Evolutionary conservation across 2,329 filamentous ascomycete genomes (phyloP).

Genomic region (Phoma sp.): DNA sequence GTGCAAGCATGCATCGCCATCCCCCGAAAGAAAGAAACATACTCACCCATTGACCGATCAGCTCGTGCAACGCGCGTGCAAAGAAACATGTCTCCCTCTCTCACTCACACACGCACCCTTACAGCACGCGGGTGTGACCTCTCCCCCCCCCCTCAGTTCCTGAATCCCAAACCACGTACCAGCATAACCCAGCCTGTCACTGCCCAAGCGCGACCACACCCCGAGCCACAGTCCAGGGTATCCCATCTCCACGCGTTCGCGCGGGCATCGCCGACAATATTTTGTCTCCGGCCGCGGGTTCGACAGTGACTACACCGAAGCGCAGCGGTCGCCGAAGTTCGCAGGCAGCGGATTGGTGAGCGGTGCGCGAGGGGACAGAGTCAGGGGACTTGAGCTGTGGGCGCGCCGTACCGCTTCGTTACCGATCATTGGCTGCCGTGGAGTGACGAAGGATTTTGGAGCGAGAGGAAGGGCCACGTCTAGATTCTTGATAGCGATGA

Average conservation of each 20-base stretch:
- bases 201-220: conserved; percentile 2
- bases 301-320: too few species aligned
- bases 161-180: not conserved
- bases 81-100: not conserved
- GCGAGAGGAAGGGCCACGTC: conserved; percentile 7
- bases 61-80: conserved; percentile 8
- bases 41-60: not conserved
- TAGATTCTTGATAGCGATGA: conserved; percentile 1
- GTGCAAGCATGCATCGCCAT: too few species aligned
- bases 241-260: conserved; percentile 14
- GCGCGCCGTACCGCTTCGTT: conserved; percentile 17
- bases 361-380: not conserved
- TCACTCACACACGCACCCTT: not conserved
- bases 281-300: too few species aligned
- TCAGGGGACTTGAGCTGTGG: not conserved
- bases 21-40: not conserved
- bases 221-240: conserved; percentile 1
- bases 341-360: not conserved
- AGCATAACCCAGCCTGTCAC: conserved; percentile 20
- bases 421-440: conserved; percentile 9
- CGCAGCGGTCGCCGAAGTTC: too few species aligned
- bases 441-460: not conserved
- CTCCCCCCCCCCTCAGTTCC: not conserved
- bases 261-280: not conserved
- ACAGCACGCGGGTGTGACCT: conserved; percentile 11